Conservation (phyloP, 2,329 filamentous ascomycete species). For the Teratosphaeria gauchensis region DNA sequence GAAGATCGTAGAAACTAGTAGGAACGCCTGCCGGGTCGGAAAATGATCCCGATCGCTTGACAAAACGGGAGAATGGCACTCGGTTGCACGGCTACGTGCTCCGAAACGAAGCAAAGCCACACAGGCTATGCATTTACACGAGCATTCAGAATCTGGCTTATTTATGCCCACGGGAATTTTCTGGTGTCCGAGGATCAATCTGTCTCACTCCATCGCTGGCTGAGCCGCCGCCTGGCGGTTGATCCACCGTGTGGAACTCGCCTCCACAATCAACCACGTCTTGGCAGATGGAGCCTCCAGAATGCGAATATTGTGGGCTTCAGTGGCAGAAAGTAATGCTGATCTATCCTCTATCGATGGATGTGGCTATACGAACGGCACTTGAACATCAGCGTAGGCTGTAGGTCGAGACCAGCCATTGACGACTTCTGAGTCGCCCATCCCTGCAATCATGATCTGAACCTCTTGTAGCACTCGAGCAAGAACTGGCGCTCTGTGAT, state of each 20-base stretch:
- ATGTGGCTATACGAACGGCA: neutral
- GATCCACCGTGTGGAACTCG: neutral
- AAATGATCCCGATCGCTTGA: neutral
- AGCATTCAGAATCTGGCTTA: too few relatives aligned
- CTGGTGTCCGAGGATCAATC: neutral
- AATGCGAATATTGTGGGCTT: neutral
- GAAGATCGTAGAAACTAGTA: neutral
- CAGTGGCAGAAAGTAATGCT: neutral
- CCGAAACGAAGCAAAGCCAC: neutral
- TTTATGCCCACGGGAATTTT: neutral
- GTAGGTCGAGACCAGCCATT: neutral
- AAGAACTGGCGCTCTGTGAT: conserved; percentile 3
- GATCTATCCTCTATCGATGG: neutral
- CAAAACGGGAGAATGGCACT: neutral
- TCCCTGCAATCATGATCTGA: neutral
- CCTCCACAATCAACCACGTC: neutral
- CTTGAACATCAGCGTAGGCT: neutral
- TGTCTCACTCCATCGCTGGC: neutral
- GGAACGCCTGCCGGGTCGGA: neutral
- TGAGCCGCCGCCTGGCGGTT: neutral
- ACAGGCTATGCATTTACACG: neutral
- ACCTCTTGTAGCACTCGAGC: conserved; percentile 1
- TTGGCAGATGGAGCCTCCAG: neutral
- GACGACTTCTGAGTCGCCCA: neutral
- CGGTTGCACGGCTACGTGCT: neutral